These are phyloP conservation scores for Colletotrichum incanum DNA, from an alignment of 2,329 filamentous ascomycete species.

Conservation along the genomic window DNA sequence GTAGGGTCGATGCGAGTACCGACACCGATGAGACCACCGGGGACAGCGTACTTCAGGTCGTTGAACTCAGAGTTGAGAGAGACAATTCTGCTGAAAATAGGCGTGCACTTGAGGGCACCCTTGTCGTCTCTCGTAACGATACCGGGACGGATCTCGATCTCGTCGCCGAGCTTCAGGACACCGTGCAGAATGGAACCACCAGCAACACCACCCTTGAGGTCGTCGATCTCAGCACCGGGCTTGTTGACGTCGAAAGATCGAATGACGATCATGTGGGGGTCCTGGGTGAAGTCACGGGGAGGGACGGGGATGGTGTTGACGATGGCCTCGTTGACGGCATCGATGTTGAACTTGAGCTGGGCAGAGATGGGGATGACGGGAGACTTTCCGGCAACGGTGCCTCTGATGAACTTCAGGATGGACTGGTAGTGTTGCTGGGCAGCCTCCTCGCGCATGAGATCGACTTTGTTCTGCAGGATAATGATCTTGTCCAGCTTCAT, in stretches of 20 bases:
- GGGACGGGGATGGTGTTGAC: conserved; percentile 96
- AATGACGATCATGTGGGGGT: conserved; percentile 99
- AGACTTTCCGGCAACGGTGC: conserved; percentile 94
- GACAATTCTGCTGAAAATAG: conserved; percentile 95
- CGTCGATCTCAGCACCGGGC: conserved; percentile 98
- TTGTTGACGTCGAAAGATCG: conserved; percentile 99
- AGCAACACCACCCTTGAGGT: conserved; percentile 98
- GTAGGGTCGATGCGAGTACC: conserved; percentile 98
- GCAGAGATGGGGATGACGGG: conserved; percentile 98
- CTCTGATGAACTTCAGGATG: conserved; percentile 98
- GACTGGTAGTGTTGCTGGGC: conserved; percentile 96
- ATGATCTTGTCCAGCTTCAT: conserved; percentile 99
- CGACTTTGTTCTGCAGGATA: conserved; percentile 99
- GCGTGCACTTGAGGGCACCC: conserved; percentile 95
- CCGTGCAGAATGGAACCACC: conserved; percentile 97
- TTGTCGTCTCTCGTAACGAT: conserved; percentile 96
- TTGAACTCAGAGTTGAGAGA: conserved; percentile 97
- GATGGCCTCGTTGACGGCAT: conserved; percentile 96
- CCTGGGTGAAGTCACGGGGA: conserved; percentile 88
- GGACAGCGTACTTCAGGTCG: conserved; percentile 97
- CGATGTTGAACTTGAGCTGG: conserved; percentile 99
- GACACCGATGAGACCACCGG: conserved; percentile 97
- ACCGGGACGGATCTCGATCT: conserved; percentile 99
- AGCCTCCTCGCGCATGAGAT: conserved; percentile 96
- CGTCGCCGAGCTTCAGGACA: conserved; percentile 96